Conservation (phyloP, 768 basidiomycete species). For the Brasilioporus rufonigricans region DNA sequence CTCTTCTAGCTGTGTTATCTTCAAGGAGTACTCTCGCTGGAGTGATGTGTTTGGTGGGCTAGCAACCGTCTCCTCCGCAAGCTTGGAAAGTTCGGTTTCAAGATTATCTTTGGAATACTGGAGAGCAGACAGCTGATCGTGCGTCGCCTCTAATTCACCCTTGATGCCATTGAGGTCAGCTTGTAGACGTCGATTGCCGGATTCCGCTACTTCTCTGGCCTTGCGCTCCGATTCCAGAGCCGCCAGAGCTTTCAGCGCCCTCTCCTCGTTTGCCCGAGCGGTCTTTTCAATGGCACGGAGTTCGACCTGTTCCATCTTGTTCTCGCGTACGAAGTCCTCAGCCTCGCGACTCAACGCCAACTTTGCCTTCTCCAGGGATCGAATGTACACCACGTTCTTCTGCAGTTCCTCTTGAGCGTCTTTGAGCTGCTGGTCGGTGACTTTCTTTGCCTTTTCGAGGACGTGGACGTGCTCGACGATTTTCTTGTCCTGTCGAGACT, state of each 20-base stretch:
- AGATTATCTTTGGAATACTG: conserved; percentile 64
- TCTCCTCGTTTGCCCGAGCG: conserved; percentile 58
- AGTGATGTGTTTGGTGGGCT: conserved; percentile 55
- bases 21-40: conserved; percentile 61
- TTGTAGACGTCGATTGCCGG: conserved; percentile 58
- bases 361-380: conserved; percentile 84
- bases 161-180: conserved; percentile 55
- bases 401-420: conserved; percentile 79
- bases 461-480: conserved; percentile 98
- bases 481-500: conserved; percentile 92
- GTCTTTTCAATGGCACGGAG: conserved; percentile 70
- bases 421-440: conserved; percentile 87
- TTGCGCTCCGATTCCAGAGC: conserved; percentile 68
- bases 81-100: conserved; percentile 62
- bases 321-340: conserved; percentile 77
- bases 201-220: conserved; percentile 62
- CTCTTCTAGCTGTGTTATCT: conserved; percentile 60
- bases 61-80: conserved; percentile 59
- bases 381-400: conserved; percentile 71
- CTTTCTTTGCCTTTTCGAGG: conserved; percentile 90
- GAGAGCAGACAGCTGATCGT: conserved; percentile 49
- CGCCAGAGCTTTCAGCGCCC: conserved; percentile 49
- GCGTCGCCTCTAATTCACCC: conserved; percentile 55
- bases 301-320: conserved; percentile 65
- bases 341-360: conserved; percentile 70